phyloP scores from a whole-genome alignment of 148 eudicot genomes.

The Nyssa sinensis region DNA sequence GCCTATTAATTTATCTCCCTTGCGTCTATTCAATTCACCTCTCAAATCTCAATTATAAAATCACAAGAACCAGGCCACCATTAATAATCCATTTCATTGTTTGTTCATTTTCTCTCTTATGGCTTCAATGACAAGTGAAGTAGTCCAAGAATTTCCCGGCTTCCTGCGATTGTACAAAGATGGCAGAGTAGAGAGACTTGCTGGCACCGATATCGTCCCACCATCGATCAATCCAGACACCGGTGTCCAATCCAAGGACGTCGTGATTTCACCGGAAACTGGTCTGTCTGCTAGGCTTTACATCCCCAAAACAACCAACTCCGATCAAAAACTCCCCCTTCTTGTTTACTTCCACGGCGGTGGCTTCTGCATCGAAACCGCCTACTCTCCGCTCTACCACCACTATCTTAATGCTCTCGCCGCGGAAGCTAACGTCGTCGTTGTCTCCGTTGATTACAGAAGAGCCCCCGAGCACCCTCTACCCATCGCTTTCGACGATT shows the following conservation, averaged over 20 bases:
- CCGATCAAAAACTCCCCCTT: slow-evolving; percentile 10
- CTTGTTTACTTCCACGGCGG: slow-evolving; percentile 38
- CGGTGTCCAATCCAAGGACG: slow-evolving; percentile 3
- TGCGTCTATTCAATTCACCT: too few relatives aligned
- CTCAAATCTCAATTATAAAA: too few relatives aligned
- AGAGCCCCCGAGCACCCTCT: slow-evolving; percentile 47
- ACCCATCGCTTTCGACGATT: slow-evolving; percentile 35
- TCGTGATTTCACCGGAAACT: neutral
- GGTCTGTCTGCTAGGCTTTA: neutral
- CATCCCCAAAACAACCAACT: neutral
- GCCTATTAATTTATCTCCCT: too few relatives aligned
- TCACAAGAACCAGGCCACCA: too few relatives aligned
- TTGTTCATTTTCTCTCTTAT: neutral
- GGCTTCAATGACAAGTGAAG: neutral
- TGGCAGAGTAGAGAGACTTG: neutral
- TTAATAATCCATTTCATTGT: too few relatives aligned
- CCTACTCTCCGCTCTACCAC: slow-evolving; percentile 24
- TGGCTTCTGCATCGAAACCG: slow-evolving; percentile 28
- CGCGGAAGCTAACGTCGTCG: slow-evolving; percentile 27
- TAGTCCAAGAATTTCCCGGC: neutral
- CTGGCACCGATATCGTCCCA: slow-evolving; percentile 7
- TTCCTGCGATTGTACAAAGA: neutral
- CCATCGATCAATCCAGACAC: neutral
- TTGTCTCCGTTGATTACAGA: slow-evolving; percentile 43
- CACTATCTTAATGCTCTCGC: slow-evolving; percentile 14